A percentile compares a stretch with the other conserved stretches of the same genome.
phyloP scores from a whole-genome alignment of 345 rosid species.

The Sapria himalayana region DNA sequence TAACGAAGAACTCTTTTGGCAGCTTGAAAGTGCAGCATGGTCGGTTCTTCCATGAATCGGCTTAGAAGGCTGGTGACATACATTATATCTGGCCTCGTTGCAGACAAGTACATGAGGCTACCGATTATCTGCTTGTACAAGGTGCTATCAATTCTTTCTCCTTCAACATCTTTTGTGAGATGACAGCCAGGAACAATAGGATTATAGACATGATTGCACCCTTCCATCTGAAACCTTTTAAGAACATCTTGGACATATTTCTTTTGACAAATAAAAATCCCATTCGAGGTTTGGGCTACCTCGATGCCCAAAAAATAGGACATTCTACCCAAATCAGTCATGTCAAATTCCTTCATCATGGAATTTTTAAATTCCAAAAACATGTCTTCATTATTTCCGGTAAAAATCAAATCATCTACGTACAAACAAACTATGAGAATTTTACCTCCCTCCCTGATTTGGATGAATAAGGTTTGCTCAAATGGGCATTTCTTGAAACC shows the following conservation, averaged over 20 bases:
- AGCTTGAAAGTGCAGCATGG: not conserved
- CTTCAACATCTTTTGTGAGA: not conserved
- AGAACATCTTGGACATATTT: no score
- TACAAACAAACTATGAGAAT: not conserved
- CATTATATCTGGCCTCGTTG: no score
- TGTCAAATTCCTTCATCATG: not conserved
- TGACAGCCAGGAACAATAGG: not conserved
- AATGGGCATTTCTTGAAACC: not conserved
- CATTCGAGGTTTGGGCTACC: no score
- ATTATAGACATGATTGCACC: not conserved
- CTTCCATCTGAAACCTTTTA: not conserved
- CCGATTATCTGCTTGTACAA: not conserved
- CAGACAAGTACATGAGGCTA: not conserved
- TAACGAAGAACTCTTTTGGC: no score
- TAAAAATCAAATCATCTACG: conserved; percentile 1
- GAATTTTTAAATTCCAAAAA: not conserved
- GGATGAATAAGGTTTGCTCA: no score
- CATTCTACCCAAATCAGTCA: conserved; percentile 1
- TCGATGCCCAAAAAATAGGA: not conserved
- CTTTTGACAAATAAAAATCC: no score
- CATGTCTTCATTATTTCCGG: not conserved
- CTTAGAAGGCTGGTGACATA: no score
- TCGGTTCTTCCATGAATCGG: not conserved
- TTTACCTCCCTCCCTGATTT: not conserved
- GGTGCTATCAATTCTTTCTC: not conserved